A percentile compares a stretch with the other conserved stretches of the same genome.
phyloP scores from a whole-genome alignment of 2,329 filamentous ascomycete species.

The Drechslerella coelobrocha region DNA sequence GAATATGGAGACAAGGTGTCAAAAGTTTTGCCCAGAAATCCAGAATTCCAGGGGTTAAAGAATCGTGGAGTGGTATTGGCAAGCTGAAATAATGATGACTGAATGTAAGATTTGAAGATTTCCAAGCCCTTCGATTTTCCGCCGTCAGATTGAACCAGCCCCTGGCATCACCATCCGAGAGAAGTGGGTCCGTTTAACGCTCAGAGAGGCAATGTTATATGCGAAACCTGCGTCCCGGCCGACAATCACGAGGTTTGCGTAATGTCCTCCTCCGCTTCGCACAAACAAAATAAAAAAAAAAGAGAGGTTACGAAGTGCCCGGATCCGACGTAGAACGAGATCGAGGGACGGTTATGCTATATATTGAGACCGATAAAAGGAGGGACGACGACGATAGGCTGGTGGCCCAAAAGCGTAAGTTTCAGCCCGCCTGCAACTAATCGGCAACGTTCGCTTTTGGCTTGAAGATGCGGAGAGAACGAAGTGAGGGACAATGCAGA shows the following conservation, averaged over 20 bases:
- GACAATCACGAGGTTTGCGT: not conserved
- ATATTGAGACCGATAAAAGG: not conserved
- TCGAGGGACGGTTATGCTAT: not conserved
- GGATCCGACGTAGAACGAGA: no score
- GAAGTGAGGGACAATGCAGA: slow-evolving; percentile 2
- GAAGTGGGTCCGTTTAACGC: slow-evolving; percentile 11
- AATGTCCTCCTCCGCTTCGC: not conserved
- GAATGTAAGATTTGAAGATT: slow-evolving; percentile 25
- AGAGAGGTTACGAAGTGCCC: no score
- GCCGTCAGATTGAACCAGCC: slow-evolving; percentile 33
- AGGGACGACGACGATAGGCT: not conserved
- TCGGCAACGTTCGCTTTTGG: slow-evolving; percentile 43
- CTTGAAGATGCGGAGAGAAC: slow-evolving; percentile 37
- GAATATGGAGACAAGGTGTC: slow-evolving; percentile 9
- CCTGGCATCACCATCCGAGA: slow-evolving; percentile 27
- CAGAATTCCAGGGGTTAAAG: slow-evolving; percentile 20
- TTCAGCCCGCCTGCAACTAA: slow-evolving; percentile 43
- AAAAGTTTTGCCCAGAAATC: slow-evolving; percentile 41
- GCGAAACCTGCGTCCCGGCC: slow-evolving; percentile 20
- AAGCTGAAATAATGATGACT: slow-evolving; percentile 19
- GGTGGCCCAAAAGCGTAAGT: slow-evolving; percentile 7
- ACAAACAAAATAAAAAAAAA: not conserved
- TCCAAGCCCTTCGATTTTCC: slow-evolving; percentile 19
- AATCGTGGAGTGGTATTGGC: not conserved
- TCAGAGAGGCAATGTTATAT: slow-evolving; percentile 2